phyloP scores from a whole-genome alignment of 345 rosid genomes.

The Corymbia maculata region DNA sequence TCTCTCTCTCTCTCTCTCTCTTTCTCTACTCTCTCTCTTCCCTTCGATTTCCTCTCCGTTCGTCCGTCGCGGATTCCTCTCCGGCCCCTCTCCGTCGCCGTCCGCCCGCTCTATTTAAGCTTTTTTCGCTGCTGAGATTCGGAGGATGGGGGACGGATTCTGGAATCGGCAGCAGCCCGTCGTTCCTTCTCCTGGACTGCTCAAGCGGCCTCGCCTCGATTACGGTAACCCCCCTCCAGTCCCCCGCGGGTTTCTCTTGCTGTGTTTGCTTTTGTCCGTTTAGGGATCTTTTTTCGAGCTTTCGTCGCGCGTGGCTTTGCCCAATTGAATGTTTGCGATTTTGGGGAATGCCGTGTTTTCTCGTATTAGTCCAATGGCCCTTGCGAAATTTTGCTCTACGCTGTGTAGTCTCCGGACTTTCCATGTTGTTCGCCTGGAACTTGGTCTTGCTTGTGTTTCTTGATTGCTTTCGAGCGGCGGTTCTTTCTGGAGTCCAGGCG shows the following conservation, averaged over 20 bases:
- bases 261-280: not conserved
- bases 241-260: not conserved
- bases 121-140: not conserved
- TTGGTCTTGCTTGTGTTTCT: not conserved
- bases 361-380: not conserved
- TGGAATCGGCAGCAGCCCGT: slow-evolving; percentile 40
- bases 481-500: not conserved
- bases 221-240: slow-evolving; percentile 25
- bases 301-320: not conserved
- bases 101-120: not conserved
- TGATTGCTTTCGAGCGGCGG: not conserved
- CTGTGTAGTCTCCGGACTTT: not conserved
- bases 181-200: slow-evolving; percentile 25
- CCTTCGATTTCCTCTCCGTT: not conserved
- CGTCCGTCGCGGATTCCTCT: not conserved
- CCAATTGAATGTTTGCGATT: not conserved
- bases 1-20: not conserved
- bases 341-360: not conserved
- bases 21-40: not conserved
- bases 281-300: not conserved
- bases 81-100: not conserved
- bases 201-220: slow-evolving; percentile 54
- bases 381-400: not conserved
- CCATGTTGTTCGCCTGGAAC: not conserved
- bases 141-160: slow-evolving; percentile 50